phyloP scores from a whole-genome alignment of 129 eudicot species.

The Pittosporum tobira region DNA sequence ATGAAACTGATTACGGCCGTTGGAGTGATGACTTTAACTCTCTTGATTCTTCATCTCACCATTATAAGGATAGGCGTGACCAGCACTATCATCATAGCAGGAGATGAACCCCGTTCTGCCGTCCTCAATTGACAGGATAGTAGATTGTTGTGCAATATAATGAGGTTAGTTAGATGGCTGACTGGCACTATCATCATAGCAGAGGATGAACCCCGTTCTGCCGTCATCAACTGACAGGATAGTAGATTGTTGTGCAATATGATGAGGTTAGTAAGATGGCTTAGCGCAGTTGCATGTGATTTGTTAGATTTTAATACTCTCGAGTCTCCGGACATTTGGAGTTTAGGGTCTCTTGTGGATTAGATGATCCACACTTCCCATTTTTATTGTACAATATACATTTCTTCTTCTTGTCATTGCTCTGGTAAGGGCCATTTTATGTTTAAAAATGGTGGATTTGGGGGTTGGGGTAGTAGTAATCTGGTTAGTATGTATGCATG shows the following conservation, averaged over 20 bases:
- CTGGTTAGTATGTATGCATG: too few relatives aligned
- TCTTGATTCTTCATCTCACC: constrained; percentile 16
- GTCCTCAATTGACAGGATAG: too few relatives aligned
- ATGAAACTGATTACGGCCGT: constrained; percentile 27
- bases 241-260: constrained; percentile 4
- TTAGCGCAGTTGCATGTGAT: not conserved
- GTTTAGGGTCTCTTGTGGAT: not conserved
- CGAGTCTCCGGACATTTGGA: not conserved
- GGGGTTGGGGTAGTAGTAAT: too few relatives aligned
- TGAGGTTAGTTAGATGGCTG: too few relatives aligned
- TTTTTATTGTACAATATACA: too few relatives aligned
- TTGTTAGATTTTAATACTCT: not conserved
- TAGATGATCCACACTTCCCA: too few relatives aligned
- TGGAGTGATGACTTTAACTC: too few relatives aligned
- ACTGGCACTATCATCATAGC: constrained; percentile 25
- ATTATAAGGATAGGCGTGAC: constrained; percentile 30
- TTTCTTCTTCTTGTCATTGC: too few relatives aligned
- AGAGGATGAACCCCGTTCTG: constrained; percentile 11
- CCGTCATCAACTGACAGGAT: not conserved
- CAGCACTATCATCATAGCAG: constrained; percentile 24
- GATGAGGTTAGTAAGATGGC: not conserved
- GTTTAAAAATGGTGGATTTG: too few relatives aligned
- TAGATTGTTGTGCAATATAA: too few relatives aligned
- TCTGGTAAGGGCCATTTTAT: too few relatives aligned
- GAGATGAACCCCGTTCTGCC: constrained; percentile 8